Evolutionary conservation across 2,329 filamentous ascomycete genomes (phyloP), one percentile per base, ranked within the genome.

Genomic region (Davidsoniella neocaledoniae): DNA sequence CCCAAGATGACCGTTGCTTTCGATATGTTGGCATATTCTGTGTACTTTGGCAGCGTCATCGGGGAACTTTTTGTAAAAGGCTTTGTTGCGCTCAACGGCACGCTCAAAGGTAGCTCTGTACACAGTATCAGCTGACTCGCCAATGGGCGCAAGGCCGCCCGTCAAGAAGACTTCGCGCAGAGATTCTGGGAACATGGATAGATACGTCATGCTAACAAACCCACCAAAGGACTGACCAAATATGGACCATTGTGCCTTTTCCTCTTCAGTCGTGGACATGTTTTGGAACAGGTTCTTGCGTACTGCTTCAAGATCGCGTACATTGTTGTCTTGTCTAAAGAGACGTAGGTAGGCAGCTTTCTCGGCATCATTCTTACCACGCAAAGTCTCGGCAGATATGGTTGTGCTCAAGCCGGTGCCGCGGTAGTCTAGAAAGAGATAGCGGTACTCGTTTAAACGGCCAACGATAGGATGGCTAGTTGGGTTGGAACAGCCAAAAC

Each of bases 201-300:
- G 73, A 62, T 95, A 96, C 6, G 83, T 90, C 33, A 86, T 70
- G 44, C 72, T 74, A 59, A 87, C 85, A 63, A 94, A 95, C 1
- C 90, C 90, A 38, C 90, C 90, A 63, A 94, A 96, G 14, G 82
- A 88, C 66, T 95, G 90, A 7, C 90, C 90, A 54, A 94, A 81
- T 26, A 91, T 74, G 52, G 79, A 83, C 90, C 88, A 95, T 61
- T 81, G 79, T 61, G 79, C 76, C 60, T 83, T 79, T 44, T 81
- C 76, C 19, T 74, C 68, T 33, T 41, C 48, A 9, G 48, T 46
- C 14, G 46, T 40, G 5, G 48, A 37, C 5, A n/a, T 17, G 8
- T 46, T 48, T 4, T 70, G 67, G 0, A 83, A 91, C 49, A 96
- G 68, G 38, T 73, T 81, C 57, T 79, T 74, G 4, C 90, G 77